phyloP scores from a whole-genome alignment of 805 yeast genomes.

The Pichia eremophila region DNA sequence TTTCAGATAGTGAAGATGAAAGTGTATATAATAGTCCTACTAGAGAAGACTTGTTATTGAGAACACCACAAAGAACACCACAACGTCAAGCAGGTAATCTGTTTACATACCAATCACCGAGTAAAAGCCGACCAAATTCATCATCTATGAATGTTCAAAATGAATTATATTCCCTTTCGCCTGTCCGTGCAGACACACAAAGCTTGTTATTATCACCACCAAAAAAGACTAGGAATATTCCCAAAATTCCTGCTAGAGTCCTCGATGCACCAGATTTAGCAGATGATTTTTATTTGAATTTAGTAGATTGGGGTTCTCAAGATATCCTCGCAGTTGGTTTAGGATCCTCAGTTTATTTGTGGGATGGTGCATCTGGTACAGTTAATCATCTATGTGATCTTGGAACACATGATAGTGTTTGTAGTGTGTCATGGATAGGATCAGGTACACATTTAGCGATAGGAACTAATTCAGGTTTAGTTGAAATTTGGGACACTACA shows the following conservation, averaged over 20 bases:
- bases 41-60: slow-evolving; percentile 15
- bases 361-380: slow-evolving; percentile 81
- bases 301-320: slow-evolving; percentile 92
- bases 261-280: slow-evolving; percentile 93
- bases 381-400: slow-evolving; percentile 76
- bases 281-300: slow-evolving; percentile 86
- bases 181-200: slow-evolving; percentile 85
- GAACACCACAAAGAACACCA: slow-evolving; percentile 27
- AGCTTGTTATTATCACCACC: slow-evolving; percentile 71
- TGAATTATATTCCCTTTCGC: slow-evolving; percentile 72
- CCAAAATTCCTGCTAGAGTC: slow-evolving; percentile 85
- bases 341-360: slow-evolving; percentile 77
- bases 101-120: slow-evolving; percentile 68
- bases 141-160: slow-evolving; percentile 52
- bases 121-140: slow-evolving; percentile 51
- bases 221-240: slow-evolving; percentile 64
- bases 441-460: slow-evolving; percentile 91
- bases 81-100: slow-evolving; percentile 40
- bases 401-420: slow-evolving; percentile 54
- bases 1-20: slow-evolving; percentile 1
- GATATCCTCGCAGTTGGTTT: slow-evolving; percentile 86
- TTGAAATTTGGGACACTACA: slow-evolving; percentile 91
- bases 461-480: slow-evolving; percentile 79
- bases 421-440: slow-evolving; percentile 88
- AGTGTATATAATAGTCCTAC: neutral